These are phyloP conservation scores for Candida sp. DNA, from an alignment of 1,139 yeast genomes.

Conservation along the genomic window DNA sequence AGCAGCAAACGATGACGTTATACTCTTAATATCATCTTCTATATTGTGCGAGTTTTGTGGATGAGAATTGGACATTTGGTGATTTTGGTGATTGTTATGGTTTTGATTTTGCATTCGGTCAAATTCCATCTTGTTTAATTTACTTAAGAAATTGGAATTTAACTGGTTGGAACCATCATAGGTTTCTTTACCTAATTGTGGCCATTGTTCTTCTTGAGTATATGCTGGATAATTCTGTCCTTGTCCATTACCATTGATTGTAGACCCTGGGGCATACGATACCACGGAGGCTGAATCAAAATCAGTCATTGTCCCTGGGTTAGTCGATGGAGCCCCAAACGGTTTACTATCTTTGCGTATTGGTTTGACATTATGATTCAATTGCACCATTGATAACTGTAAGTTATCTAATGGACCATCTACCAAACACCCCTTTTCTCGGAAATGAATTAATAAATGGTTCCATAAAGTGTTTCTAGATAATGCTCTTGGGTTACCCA, in stretches of 20 bases:
- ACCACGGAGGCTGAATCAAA: slow-evolving; percentile 49
- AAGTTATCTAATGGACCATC: slow-evolving; percentile 89
- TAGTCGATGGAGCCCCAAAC: slow-evolving; percentile 9
- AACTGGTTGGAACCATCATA: slow-evolving; percentile 18
- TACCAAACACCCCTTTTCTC: slow-evolving; percentile 84
- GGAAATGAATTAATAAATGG: slow-evolving; percentile 69
- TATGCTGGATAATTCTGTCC: slow-evolving; percentile 1
- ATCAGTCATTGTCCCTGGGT: slow-evolving; percentile 9
- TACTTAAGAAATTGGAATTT: slow-evolving; percentile 42
- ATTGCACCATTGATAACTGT: slow-evolving; percentile 68
- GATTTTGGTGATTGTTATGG: not conserved
- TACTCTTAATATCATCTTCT: slow-evolving; percentile 48
- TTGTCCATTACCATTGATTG: slow-evolving; percentile 1
- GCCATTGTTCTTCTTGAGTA: slow-evolving; percentile 28
- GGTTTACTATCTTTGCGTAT: slow-evolving; percentile 5
- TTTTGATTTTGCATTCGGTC: not conserved
- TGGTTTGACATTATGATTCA: slow-evolving; percentile 17
- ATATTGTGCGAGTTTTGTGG: slow-evolving; percentile 14
- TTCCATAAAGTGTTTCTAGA: slow-evolving; percentile 77
- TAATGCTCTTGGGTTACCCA: slow-evolving; percentile 84
- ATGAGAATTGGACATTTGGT: not conserved
- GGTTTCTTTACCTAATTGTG: slow-evolving; percentile 22
- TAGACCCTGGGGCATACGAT: slow-evolving; percentile 35
- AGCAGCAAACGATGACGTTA: slow-evolving; percentile 46
- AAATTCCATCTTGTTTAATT: slow-evolving; percentile 26